Evolutionary conservation across 1,284 basidiomycete species (phyloP).

Genomic region (Afroboletus lepidellus): DNA sequence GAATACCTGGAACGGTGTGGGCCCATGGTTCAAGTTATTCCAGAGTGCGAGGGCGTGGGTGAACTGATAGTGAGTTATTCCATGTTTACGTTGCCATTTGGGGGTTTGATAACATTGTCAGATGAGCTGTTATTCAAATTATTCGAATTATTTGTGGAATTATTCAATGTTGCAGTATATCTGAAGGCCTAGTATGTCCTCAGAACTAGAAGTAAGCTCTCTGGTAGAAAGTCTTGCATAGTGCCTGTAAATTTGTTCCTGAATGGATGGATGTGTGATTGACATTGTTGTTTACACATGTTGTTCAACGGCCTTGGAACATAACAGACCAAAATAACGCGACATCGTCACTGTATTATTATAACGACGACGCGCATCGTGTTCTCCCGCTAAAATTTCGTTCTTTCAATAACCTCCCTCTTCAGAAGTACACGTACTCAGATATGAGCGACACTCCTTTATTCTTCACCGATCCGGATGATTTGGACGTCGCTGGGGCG

Average conservation of each 20-base stretch:
- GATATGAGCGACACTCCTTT: conserved; percentile 18
- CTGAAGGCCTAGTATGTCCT: neutral
- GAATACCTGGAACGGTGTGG: conserved; percentile 64
- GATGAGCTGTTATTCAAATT: neutral
- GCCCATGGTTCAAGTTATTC: conserved; percentile 96
- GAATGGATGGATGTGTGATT: too few species aligned
- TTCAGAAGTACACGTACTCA: neutral
- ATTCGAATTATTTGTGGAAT: neutral
- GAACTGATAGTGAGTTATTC: conserved; percentile 22
- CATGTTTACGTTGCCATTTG: neutral
- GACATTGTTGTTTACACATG: conserved; percentile 17
- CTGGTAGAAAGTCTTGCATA: neutral
- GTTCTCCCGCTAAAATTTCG: neutral
- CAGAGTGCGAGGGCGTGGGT: conserved; percentile 72
- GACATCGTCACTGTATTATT: too few species aligned
- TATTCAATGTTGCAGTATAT: conserved; percentile 13
- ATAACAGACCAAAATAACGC: conserved; percentile 30
- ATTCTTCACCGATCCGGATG: conserved; percentile 41
- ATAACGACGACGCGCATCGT: conserved; percentile 14
- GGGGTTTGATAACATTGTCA: conserved; percentile 3
- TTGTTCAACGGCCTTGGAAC: conserved; percentile 5
- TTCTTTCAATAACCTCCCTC: neutral
- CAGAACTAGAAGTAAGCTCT: neutral
- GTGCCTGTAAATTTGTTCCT: too few species aligned
- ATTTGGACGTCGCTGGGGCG: conserved; percentile 23